These are phyloP conservation scores for Aspergillus sp. DNA, from an alignment of 2,329 filamentous ascomycete species.

Conservation along the genomic window DNA sequence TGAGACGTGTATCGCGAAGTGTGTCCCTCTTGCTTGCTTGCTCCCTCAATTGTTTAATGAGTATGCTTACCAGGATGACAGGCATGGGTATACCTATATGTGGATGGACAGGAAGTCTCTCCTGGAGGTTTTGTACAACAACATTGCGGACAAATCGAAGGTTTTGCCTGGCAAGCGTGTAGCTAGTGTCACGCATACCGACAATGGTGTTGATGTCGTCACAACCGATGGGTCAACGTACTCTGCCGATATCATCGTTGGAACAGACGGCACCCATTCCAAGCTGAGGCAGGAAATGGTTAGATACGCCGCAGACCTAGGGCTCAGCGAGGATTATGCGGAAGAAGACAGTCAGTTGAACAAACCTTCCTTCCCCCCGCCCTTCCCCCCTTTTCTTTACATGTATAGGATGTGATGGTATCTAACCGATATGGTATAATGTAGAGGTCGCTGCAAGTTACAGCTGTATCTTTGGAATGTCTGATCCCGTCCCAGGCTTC, in stretches of 20 bases:
- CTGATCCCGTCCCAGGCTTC: constrained; percentile 5
- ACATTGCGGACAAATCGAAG: constrained; percentile 26
- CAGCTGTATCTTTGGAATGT: constrained; percentile 8
- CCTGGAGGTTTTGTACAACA: constrained; percentile 27
- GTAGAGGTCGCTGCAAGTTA: neutral
- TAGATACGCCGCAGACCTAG: constrained; percentile 17
- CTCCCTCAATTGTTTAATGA: neutral
- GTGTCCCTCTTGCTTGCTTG: no score
- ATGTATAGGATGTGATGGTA: neutral
- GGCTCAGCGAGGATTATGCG: constrained; percentile 16
- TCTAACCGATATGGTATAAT: neutral
- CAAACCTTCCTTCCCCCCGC: neutral
- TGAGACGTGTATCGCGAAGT: neutral
- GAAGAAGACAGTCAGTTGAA: constrained; percentile 16
- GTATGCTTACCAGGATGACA: neutral
- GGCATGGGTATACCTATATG: constrained; percentile 24
- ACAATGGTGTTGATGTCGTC: constrained; percentile 10
- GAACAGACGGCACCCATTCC: constrained; percentile 48
- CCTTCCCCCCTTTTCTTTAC: no score
- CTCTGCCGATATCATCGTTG: constrained; percentile 40
- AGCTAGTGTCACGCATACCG: constrained; percentile 3
- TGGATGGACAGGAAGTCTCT: constrained; percentile 30
- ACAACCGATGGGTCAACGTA: constrained; percentile 17
- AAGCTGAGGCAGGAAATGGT: constrained; percentile 39
- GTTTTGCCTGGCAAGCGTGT: constrained; percentile 23